Percentiles rank a stretch among this genome's conserved stretches.
Evolutionary conservation across 1,284 basidiomycete species (phyloP).

Genomic region (Ustilago crameri): DNA sequence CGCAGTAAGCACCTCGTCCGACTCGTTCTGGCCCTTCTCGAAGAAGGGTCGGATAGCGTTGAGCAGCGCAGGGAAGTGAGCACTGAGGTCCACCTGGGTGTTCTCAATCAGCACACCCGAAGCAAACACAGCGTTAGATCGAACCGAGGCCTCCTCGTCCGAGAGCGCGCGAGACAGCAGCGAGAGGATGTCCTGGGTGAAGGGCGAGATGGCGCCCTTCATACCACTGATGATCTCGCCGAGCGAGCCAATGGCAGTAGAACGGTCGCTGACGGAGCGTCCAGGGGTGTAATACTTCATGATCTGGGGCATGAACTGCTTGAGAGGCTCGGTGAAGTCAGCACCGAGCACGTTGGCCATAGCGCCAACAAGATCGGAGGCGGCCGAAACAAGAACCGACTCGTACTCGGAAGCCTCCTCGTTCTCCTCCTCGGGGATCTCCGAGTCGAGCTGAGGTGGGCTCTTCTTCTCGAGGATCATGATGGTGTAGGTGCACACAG

Average conservation of each 20-base stretch:
- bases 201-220: constrained; percentile 85
- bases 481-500: constrained; percentile 66
- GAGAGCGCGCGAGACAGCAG: constrained; percentile 74
- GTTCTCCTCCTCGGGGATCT: constrained; percentile 81
- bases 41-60: constrained; percentile 85
- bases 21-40: constrained; percentile 72
- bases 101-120: constrained; percentile 91
- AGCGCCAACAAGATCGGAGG: constrained; percentile 91
- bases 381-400: constrained; percentile 91
- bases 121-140: constrained; percentile 96
- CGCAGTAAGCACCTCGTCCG: constrained; percentile 80
- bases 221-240: constrained; percentile 96
- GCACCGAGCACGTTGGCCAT: constrained; percentile 85
- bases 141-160: constrained; percentile 89
- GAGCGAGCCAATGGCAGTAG: constrained; percentile 90
- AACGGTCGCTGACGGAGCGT: constrained; percentile 88
- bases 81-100: constrained; percentile 82
- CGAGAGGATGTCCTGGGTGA: constrained; percentile 74
- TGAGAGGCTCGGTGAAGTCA: constrained; percentile 87
- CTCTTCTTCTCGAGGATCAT: constrained; percentile 78
- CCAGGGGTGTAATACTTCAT: constrained; percentile 88
- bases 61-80: constrained; percentile 84
- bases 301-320: constrained; percentile 87
- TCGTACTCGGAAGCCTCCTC: constrained; percentile 90
- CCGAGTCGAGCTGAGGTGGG: constrained; percentile 90